These are phyloP conservation scores for Mycena pura DNA, from an alignment of 768 basidiomycete species.

Conservation along the genomic window DNA sequence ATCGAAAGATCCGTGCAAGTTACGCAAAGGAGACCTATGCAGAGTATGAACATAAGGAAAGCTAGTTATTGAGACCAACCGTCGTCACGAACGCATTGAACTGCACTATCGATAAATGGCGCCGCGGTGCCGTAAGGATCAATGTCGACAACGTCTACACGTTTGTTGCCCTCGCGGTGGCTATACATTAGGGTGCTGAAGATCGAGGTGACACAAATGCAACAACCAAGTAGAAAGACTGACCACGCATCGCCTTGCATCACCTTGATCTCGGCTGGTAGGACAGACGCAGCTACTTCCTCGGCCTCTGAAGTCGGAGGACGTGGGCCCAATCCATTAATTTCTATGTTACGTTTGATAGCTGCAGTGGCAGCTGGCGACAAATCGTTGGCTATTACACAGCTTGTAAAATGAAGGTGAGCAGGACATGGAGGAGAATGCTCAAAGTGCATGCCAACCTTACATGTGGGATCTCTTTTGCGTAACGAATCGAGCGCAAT, in stretches of 20 bases:
- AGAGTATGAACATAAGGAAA: not conserved
- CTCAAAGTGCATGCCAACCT: conserved; percentile 58
- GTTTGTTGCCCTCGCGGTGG: conserved; percentile 73
- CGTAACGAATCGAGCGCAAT: conserved; percentile 94
- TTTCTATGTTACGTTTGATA: conserved; percentile 84
- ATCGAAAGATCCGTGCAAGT: conserved; percentile 98
- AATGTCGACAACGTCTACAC: conserved; percentile 95
- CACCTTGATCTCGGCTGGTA: conserved; percentile 67
- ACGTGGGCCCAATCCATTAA: conserved; percentile 72
- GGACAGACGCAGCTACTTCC: conserved; percentile 11
- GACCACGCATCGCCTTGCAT: conserved; percentile 97
- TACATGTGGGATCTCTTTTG: conserved; percentile 92
- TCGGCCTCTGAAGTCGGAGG: conserved; percentile 17
- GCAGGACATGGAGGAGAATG: not conserved
- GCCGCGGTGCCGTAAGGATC: conserved; percentile 98
- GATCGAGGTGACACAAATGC: not conserved
- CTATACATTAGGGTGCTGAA: conserved; percentile 87
- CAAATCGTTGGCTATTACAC: conserved; percentile 94
- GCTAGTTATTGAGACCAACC: conserved; percentile 54
- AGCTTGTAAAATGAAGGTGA: conserved; percentile 52
- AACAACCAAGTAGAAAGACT: conserved; percentile 23
- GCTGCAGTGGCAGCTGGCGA: conserved; percentile 82
- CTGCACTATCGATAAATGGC: conserved; percentile 94
- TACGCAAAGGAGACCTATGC: conserved; percentile 84
- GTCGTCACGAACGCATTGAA: conserved; percentile 88